These are phyloP conservation scores for Globisporangium megalacanthum DNA, from an alignment of 352 stramenopile species.

Conservation along the genomic window DNA sequence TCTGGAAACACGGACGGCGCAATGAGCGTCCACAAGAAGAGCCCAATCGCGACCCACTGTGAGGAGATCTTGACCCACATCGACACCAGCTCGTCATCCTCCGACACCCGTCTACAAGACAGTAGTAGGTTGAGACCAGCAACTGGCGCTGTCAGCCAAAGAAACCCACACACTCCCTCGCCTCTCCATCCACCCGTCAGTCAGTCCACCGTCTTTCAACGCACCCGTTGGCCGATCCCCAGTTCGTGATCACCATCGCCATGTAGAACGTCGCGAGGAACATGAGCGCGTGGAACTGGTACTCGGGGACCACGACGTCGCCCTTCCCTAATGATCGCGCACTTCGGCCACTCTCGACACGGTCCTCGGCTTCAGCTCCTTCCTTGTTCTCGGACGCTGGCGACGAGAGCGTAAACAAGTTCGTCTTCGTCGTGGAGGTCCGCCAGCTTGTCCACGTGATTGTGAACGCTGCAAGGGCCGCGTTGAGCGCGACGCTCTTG, in stretches of 20 bases:
- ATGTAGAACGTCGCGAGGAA: slow-evolving; percentile 74
- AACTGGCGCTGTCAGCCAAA: no score
- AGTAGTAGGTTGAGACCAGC: no score
- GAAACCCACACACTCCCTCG: no score
- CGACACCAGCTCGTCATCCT: slow-evolving; percentile 54
- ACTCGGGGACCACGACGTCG: slow-evolving; percentile 36
- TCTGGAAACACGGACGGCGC: slow-evolving; percentile 90
- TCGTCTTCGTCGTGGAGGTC: slow-evolving; percentile 56
- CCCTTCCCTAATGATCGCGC: slow-evolving; percentile 4
- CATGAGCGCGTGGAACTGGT: slow-evolving; percentile 76
- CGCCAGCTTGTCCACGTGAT: slow-evolving; percentile 65
- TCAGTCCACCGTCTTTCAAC: not conserved
- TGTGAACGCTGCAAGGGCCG: slow-evolving; percentile 30
- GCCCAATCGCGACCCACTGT: slow-evolving; percentile 86
- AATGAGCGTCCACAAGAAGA: slow-evolving; percentile 95
- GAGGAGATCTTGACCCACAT: slow-evolving; percentile 95
- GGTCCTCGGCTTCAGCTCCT: slow-evolving; percentile 9
- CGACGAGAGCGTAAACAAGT: slow-evolving; percentile 39
- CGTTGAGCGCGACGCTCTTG: slow-evolving; percentile 40
- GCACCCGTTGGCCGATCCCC: slow-evolving; percentile 57
- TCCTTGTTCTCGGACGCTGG: slow-evolving; percentile 12
- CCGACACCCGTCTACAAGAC: slow-evolving; percentile 11
- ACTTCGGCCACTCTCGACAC: not conserved
- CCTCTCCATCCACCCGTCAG: not conserved
- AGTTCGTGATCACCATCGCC: slow-evolving; percentile 82